Evolutionary conservation across 495 filamentous ascomycete species (phyloP).

Genomic region (Penicillium parvum): DNA sequence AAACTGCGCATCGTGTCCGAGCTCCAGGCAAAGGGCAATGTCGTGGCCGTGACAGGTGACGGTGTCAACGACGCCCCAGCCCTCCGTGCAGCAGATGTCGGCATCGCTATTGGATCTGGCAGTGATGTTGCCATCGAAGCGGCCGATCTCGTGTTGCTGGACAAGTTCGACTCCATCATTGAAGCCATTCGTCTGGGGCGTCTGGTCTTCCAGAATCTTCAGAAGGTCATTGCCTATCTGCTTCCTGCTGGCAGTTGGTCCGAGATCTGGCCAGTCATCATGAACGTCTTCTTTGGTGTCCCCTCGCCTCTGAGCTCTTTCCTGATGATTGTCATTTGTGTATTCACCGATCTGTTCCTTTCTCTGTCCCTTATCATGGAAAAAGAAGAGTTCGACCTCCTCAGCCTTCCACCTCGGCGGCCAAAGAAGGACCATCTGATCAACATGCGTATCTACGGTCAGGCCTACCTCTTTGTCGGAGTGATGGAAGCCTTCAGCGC

Average conservation of each 20-base stretch:
- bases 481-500: conserved; percentile 46
- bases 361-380: conserved; percentile 69
- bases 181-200: conserved; percentile 61
- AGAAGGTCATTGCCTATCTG: conserved; percentile 57
- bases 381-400: conserved; percentile 63
- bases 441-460: conserved; percentile 47
- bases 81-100: conserved; percentile 60
- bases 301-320: conserved; percentile 65
- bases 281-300: conserved; percentile 66
- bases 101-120: conserved; percentile 59
- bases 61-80: conserved; percentile 69
- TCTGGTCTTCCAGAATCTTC: conserved; percentile 52
- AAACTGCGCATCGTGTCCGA: conserved; percentile 71
- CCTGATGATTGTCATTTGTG: conserved; percentile 68
- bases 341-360: conserved; percentile 57
- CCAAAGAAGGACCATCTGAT: conserved; percentile 56
- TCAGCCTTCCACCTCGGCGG: conserved; percentile 59
- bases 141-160: conserved; percentile 79
- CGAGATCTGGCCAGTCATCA: conserved; percentile 72
- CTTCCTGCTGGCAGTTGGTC: conserved; percentile 64
- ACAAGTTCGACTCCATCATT: conserved; percentile 63
- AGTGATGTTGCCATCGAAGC: conserved; percentile 70
- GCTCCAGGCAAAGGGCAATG: conserved; percentile 52
- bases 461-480: conserved; percentile 49
- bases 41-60: conserved; percentile 75